Conservation (phyloP, 1,284 basidiomycete genomes). For the Marasmius fiardii region DNA sequence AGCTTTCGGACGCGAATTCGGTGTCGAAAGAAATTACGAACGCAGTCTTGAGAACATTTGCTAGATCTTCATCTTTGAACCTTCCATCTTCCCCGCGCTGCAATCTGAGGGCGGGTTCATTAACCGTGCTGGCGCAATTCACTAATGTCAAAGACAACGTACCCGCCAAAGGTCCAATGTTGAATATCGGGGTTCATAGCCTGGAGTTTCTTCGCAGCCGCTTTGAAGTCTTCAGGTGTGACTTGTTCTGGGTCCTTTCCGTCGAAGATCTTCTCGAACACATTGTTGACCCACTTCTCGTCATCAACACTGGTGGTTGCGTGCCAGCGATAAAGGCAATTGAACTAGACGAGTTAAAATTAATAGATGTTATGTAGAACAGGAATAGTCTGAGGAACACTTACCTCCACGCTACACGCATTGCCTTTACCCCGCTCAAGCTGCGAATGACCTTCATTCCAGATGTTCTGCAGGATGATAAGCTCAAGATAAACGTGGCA, state of each 20-base stretch:
- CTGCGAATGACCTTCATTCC: slow-evolving; percentile 52
- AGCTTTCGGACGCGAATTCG: not conserved
- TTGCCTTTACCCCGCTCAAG: slow-evolving; percentile 78
- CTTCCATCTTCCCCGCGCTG: slow-evolving; percentile 57
- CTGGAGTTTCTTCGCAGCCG: slow-evolving; percentile 37
- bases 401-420: slow-evolving; percentile 72
- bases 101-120: slow-evolving; percentile 35
- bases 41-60: slow-evolving; percentile 65
- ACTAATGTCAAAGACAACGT: slow-evolving; percentile 19
- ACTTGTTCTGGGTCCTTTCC: slow-evolving; percentile 53
- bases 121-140: not conserved
- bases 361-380: not conserved
- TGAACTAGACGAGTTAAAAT: slow-evolving; percentile 50
- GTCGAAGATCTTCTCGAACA: slow-evolving; percentile 51
- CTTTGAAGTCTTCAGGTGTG: slow-evolving; percentile 58
- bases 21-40: slow-evolving; percentile 32
- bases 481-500: not conserved
- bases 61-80: slow-evolving; percentile 74
- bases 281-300: slow-evolving; percentile 58
- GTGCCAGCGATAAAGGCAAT: slow-evolving; percentile 63
- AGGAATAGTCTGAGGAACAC: slow-evolving; percentile 10
- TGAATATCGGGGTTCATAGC: slow-evolving; percentile 41
- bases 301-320: slow-evolving; percentile 39
- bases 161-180: slow-evolving; percentile 71
- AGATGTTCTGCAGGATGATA: slow-evolving; percentile 49